phyloP scores from a whole-genome alignment of 2,329 filamentous ascomycete species.

The Fusarium abutilonis region DNA sequence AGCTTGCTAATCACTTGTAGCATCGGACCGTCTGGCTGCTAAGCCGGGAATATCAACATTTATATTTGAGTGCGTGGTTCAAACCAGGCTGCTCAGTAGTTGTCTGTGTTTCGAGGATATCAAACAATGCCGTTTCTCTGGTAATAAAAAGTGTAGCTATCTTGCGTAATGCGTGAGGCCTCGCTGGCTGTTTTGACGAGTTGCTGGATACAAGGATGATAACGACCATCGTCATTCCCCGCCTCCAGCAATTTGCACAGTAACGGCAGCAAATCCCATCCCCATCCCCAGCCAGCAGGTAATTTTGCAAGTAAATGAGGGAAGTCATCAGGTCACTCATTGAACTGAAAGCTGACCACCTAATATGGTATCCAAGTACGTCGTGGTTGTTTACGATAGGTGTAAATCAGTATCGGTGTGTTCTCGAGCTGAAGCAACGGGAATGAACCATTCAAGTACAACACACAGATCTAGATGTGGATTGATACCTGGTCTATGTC shows the following conservation, averaged over 20 bases:
- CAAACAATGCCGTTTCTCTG: background rate
- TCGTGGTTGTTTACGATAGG: background rate
- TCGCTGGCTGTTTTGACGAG: slow-evolving; percentile 28
- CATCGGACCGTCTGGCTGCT: slow-evolving; percentile 3
- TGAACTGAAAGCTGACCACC: slow-evolving; percentile 2
- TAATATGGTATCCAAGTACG: background rate
- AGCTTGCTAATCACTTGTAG: slow-evolving; percentile 2
- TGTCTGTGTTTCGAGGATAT: background rate
- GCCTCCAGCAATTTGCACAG: slow-evolving; percentile 19
- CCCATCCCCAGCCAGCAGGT: background rate
- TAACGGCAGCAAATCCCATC: background rate
- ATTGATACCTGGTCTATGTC: slow-evolving; percentile 13
- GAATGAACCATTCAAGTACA: slow-evolving; percentile 14
- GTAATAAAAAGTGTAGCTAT: slow-evolving; percentile 31
- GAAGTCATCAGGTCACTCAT: background rate
- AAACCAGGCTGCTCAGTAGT: slow-evolving; percentile 23
- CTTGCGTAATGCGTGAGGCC: slow-evolving; percentile 42
- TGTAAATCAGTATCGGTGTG: slow-evolving; percentile 31
- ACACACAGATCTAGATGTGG: slow-evolving; percentile 11
- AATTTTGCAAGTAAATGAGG: slow-evolving; percentile 16
- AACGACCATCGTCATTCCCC: slow-evolving; percentile 21
- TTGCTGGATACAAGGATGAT: slow-evolving; percentile 25
- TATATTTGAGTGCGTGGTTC: slow-evolving; percentile 10
- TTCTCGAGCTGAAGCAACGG: slow-evolving; percentile 2
- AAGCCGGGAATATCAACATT: slow-evolving; percentile 9